Evolutionary conservation across 192 early-diverging fungal species (phyloP), one percentile per base, ranked within the genome.

Genomic region (Thamnidium elegans): DNA sequence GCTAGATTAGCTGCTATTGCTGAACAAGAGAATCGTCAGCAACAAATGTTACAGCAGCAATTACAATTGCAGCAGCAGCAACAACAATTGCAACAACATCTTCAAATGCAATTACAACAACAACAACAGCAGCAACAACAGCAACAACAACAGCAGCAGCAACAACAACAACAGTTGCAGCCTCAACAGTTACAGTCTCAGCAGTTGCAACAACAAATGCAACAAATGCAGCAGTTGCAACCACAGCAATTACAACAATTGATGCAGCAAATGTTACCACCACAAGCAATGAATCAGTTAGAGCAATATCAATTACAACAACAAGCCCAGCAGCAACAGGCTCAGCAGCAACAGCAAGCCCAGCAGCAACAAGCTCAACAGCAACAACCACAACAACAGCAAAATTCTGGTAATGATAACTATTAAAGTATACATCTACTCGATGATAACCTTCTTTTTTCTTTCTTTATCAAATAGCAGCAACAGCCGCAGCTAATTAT

Each of bases 1-100:
- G 67, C 72, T 4, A 55, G 63, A 34, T 21, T 50, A 20, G 31
- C 34, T 19, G 34, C 52, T 26, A 31, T 65, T 32, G 76, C 6
- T 61, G 42, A 21, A 68, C 14, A 3, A 64, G 8, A 31, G 55
- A 1, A 20, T 65, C 1, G 23, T 8, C 54, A 47, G 26, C 3
- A 20, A n/a, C 7, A 19, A 26, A 26, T 26, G 26, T 26, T 26
- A 26, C 26, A 26, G 26, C 46, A 39, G 10, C 61, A 19, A 21
- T 42, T 17, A 10, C 70, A 39, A 15, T 50, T 39, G 8, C 65
- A 26, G 5, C 21, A 32, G 15, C 56, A 53, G 39, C 44, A 59
- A 7, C 45, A 48, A 3, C 69, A 55, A 8, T 43, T 34, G 11
- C 13, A 13, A 21, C 60, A 55, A 7, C 44, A 39, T 34, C 55